A percentile compares a stretch with the other conserved stretches of the same genome.
phyloP scores from a whole-genome alignment of 1,139 yeast species.

The Yamadazyma triangularis region DNA sequence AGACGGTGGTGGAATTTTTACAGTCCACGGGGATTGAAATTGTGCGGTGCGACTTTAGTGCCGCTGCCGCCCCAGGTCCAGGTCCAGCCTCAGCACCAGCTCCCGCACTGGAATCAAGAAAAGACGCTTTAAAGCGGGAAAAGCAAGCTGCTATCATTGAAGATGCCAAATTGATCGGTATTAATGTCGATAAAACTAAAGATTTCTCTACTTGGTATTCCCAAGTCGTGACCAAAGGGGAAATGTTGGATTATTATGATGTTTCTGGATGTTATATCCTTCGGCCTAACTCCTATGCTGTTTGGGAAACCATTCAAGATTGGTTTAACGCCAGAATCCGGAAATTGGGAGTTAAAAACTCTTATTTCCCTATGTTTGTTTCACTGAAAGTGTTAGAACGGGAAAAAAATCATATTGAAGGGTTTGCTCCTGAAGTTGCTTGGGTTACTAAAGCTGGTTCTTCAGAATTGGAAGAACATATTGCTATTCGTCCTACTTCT shows the following conservation, averaged over 20 bases:
- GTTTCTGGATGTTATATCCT: constrained; percentile 98
- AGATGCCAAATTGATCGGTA: constrained; percentile 92
- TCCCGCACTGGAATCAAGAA: constrained; percentile 17
- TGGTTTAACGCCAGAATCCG: constrained; percentile 82
- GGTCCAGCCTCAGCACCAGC: constrained; percentile 31
- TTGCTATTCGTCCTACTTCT: constrained; percentile 98
- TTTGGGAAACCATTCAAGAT: constrained; percentile 92
- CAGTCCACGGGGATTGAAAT: constrained; percentile 54
- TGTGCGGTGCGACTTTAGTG: constrained; percentile 54
- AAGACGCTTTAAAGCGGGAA: constrained; percentile 26
- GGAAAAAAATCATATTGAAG: constrained; percentile 98
- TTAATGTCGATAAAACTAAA: constrained; percentile 85
- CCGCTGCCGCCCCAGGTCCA: too few species aligned
- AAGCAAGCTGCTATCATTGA: constrained; percentile 58
- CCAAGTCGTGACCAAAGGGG: constrained; percentile 92
- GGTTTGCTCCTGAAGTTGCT: constrained; percentile 99
- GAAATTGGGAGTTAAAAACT: constrained; percentile 84
- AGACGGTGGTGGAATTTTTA: constrained; percentile 50
- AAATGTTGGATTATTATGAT: constrained; percentile 97
- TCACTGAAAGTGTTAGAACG: constrained; percentile 87
- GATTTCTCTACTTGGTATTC: constrained; percentile 98
- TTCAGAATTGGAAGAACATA: constrained; percentile 94
- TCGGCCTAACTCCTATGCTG: constrained; percentile 91
- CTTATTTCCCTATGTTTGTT: constrained; percentile 99
- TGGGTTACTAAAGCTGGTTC: constrained; percentile 98